Base-by-base conservation (phyloP, 1,284 basidiomycete species). In the Chalciporus sp. region DNA sequence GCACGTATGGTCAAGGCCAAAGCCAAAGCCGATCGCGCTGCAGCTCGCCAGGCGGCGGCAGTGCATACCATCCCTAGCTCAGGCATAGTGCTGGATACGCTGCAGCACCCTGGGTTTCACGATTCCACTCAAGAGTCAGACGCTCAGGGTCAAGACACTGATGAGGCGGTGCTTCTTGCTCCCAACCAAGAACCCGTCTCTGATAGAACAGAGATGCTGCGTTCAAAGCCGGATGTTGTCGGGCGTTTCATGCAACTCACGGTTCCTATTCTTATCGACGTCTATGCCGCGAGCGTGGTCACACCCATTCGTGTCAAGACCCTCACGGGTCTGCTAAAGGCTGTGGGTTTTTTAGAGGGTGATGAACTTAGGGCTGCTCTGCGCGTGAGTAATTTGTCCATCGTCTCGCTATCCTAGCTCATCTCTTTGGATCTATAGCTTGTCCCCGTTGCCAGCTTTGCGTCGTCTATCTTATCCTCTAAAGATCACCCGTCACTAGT, bases 241-340 rank as follows among this genome's bases (percentile, higher is more conserved):
- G 84, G 82, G 27, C 82, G 86, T 27, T 97, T 94, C 71, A 90
- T 93, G 83, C 84, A 84, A 40, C 77, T 95, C 17, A 85, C 94
- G 63, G 85, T 96, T 1, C 95, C 95, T 0, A 94, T 95, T 45
- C 79, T 98, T 48, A 88, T 97, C 53, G 95, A 98, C 64, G 95
- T 98, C 8, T 98, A 96, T 72, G 90, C 94, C 19, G 95, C 95
- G 10, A 96, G 93, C 64, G 94, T 98, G 31, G 86, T 88, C 51
- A 84, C 87, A 0, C 85, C 91, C 7, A 86, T 97, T 3, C 81
- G 95, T 55, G 84, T 90, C 47, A 95, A 95, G 76, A 91, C 92
- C 0, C 77, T 98, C 56, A 90, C 87, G 0, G 92, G 90, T 1
- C 65, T 98, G 48, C 72, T 95, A 58, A 96, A 97, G 69, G 93